Base-by-base conservation (phyloP, 768 basidiomycete genomes). In the Russula dissimulans region DNA sequence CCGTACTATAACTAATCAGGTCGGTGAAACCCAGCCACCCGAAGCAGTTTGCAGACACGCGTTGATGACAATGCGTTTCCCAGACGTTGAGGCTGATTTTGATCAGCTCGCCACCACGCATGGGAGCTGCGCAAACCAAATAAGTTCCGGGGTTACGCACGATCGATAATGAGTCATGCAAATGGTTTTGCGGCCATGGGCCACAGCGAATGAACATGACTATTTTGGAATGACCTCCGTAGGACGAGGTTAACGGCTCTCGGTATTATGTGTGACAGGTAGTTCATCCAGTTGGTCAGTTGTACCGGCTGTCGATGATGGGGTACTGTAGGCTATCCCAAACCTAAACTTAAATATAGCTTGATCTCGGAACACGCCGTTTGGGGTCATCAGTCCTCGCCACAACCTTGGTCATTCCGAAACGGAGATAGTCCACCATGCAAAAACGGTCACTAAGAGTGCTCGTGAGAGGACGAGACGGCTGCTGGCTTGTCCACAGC, bases 151-250 rank as follows among this genome's bases (percentile, higher is more conserved):
- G 26, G 48, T 41, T 14, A 36, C 22, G n/a, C 6, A 38, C 55
- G 60, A 61, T 61, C 60, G 60, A 61, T 61, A 56, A 51, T 50
- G 54, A 48, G 48, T 42, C 31, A 44, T n/a, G 31, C 46, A n/a
- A 32, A 50, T 43, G 22, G 42, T 42, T 34, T 44, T 51, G 56
- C 43, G 50, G 49, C 22, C 48, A 36, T 43, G 48, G 48, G 49
- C 57, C 49, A 51, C 49, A 57, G 22, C 41, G 48, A 43, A 22
- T 34, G 41, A 44, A 39, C 42, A 17, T 38, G 32, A 56, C 56
- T 50, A 56, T 60, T 50, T 49, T 45, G 36, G 51, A 61, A 50
- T 39, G 10, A 15, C 44, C 44, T 8, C 50, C 46, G 51, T 44
- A 46, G 49, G 36, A 48, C 54, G 54, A 52, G 54, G 38, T 26